These are phyloP conservation scores for Sugiyamaella grinbergsii DNA, from an alignment of 1,139 yeast genomes.

Conservation along the genomic window DNA sequence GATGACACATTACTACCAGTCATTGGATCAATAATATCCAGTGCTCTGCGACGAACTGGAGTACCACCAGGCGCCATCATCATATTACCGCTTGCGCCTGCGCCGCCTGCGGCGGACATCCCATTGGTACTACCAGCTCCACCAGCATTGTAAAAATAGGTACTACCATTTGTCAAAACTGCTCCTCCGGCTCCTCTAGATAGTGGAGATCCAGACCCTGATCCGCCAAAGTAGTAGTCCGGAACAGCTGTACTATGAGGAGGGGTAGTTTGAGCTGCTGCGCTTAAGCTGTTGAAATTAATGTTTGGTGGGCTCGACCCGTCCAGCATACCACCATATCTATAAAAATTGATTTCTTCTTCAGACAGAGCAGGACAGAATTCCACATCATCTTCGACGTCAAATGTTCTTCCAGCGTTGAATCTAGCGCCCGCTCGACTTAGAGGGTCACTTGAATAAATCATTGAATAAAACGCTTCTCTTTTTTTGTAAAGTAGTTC, in stretches of 20 bases:
- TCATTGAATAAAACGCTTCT: not conserved
- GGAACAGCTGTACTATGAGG: conserved; percentile 23
- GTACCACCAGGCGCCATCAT: conserved; percentile 18
- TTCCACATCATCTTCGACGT: conserved; percentile 64
- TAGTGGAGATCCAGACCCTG: conserved; percentile 21
- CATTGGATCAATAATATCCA: conserved; percentile 72
- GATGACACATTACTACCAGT: conserved; percentile 66
- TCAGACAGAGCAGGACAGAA: conserved; percentile 57
- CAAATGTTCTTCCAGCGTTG: conserved; percentile 64
- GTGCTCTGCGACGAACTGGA: conserved; percentile 50
- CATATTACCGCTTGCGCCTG: conserved; percentile 3
- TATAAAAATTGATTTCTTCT: conserved; percentile 32
- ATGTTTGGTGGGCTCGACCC: conserved; percentile 17
- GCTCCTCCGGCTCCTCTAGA: conserved; percentile 12
- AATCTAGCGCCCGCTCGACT: conserved; percentile 35
- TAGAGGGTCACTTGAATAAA: conserved; percentile 11
- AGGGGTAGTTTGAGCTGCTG: conserved; percentile 26
- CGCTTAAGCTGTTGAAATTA: conserved; percentile 18
- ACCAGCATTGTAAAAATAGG: not conserved
- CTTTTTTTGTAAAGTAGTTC: not conserved
- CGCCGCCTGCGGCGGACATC: not conserved
- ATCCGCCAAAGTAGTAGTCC: conserved; percentile 25
- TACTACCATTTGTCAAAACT: conserved; percentile 2
- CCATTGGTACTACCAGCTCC: conserved; percentile 2
- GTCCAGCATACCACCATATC: conserved; percentile 18